Evolutionary conservation across 75 land plant genomes (phyloP).

Genomic region (Cunninghamia lanceolata): DNA sequence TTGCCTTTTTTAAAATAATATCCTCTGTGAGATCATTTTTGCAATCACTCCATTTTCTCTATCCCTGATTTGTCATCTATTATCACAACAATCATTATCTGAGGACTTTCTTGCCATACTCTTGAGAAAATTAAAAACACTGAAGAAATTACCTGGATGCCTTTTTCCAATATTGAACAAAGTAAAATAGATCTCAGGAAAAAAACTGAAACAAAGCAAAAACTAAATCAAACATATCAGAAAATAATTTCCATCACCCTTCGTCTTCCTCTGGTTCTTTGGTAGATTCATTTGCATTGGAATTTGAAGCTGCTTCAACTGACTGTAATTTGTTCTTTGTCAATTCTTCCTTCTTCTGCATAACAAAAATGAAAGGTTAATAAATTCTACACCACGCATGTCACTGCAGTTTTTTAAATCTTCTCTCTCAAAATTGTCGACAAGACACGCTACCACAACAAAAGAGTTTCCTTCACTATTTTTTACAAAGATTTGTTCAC

Average conservation of each 20-base stretch:
- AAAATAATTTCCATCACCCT: not conserved
- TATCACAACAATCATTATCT: not conserved
- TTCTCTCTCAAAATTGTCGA: not conserved
- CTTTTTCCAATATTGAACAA: not conserved
- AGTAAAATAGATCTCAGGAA: not conserved
- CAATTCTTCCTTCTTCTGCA: constrained; percentile 5
- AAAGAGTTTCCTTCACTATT: not conserved
- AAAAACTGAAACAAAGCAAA: not conserved
- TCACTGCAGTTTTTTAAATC: not conserved
- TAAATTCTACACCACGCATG: not conserved
- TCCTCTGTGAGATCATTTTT: not conserved
- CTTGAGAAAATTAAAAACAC: not conserved
- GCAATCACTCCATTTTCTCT: not conserved
- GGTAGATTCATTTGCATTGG: not conserved
- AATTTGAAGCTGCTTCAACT: not conserved
- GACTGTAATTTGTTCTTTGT: not conserved
- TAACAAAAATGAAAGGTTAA: not conserved
- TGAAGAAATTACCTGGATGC: not conserved
- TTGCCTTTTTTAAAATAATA: too few relatives aligned
- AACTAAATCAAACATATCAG: not conserved
- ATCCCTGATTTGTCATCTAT: not conserved
- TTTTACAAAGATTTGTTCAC: not conserved
- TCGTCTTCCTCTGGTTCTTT: constrained; percentile 8
- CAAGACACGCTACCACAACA: too few relatives aligned
- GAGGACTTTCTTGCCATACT: not conserved